A percentile compares a stretch with the other conserved stretches of the same genome.
These are phyloP conservation scores for Picochlorum sp. DNA, from an alignment of 139 green algal species.

Conservation along the genomic window DNA sequence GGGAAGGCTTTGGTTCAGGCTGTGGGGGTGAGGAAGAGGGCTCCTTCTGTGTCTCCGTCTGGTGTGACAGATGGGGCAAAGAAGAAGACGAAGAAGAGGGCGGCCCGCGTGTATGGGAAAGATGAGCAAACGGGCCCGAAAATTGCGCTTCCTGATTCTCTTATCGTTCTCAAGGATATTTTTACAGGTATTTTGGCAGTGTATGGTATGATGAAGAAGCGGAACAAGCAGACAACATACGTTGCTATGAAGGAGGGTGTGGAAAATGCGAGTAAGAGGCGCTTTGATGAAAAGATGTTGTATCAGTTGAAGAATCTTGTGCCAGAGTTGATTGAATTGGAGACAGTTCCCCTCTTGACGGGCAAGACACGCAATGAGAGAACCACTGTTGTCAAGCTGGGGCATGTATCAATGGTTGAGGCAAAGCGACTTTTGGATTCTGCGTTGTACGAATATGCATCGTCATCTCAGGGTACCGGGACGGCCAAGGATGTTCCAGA, in stretches of 20 bases:
- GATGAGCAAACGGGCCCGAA: no score
- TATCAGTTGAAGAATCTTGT: conserved; percentile 25
- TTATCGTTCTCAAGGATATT: conserved; percentile 15
- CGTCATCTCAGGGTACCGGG: neutral
- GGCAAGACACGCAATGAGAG: neutral
- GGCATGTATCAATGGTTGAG: neutral
- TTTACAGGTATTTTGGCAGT: conserved; percentile 24
- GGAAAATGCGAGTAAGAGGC: conserved; percentile 17
- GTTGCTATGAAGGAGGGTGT: conserved; percentile 17
- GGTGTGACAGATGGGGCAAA: no score
- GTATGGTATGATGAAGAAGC: conserved; percentile 17
- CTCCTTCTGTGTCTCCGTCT: no score
- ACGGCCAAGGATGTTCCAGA: neutral
- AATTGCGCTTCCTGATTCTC: neutral
- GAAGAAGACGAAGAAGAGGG: no score
- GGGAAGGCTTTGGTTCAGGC: no score
- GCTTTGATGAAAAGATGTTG: conserved; percentile 19
- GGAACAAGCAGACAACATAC: conserved; percentile 20
- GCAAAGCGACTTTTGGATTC: neutral
- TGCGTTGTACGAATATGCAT: neutral
- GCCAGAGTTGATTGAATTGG: conserved; percentile 15
- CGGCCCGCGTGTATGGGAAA: no score
- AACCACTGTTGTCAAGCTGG: neutral
- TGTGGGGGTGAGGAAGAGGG: no score
- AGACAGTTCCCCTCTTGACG: neutral